Conservation (phyloP, 2,329 filamentous ascomycete species). For the Pezicula neosporulosa region DNA sequence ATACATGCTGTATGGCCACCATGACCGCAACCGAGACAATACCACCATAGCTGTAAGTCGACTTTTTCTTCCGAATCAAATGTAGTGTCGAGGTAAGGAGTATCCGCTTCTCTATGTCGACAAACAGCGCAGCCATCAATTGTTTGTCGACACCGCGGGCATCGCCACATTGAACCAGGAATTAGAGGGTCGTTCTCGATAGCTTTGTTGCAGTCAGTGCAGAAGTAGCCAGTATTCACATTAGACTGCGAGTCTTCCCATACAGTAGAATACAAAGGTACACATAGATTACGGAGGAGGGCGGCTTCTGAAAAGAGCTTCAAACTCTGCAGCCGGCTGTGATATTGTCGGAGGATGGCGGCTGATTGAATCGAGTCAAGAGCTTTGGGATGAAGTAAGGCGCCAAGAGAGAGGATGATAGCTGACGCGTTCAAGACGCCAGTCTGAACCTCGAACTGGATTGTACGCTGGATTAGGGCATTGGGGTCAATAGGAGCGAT, state of each 20-base stretch:
- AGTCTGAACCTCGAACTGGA: slow-evolving; percentile 52
- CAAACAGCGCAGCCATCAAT: slow-evolving; percentile 60
- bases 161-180: slow-evolving; percentile 48
- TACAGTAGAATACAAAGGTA: slow-evolving; percentile 49
- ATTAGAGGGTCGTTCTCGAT: slow-evolving; percentile 35
- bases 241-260: slow-evolving; percentile 52
- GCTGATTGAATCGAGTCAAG: slow-evolving; percentile 54
- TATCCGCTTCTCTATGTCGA: slow-evolving; percentile 34
- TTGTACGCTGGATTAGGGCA: slow-evolving; percentile 46
- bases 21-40: slow-evolving; percentile 59
- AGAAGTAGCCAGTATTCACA: slow-evolving; percentile 51
- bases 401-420: slow-evolving; percentile 56
- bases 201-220: slow-evolving; percentile 53
- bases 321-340: slow-evolving; percentile 56
- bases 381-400: slow-evolving; percentile 50
- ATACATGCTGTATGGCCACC: slow-evolving; percentile 60
- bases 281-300: slow-evolving; percentile 56
- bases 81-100: not conserved
- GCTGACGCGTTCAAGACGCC: slow-evolving; percentile 58
- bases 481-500: slow-evolving; percentile 54
- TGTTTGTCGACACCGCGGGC: slow-evolving; percentile 49
- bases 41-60: slow-evolving; percentile 48
- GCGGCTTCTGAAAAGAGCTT: slow-evolving; percentile 57
- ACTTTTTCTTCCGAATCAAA: slow-evolving; percentile 4
- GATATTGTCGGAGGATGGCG: slow-evolving; percentile 56